Evolutionary conservation across 495 filamentous ascomycete species (phyloP).

Genomic region (Daldinia bambusicola): DNA sequence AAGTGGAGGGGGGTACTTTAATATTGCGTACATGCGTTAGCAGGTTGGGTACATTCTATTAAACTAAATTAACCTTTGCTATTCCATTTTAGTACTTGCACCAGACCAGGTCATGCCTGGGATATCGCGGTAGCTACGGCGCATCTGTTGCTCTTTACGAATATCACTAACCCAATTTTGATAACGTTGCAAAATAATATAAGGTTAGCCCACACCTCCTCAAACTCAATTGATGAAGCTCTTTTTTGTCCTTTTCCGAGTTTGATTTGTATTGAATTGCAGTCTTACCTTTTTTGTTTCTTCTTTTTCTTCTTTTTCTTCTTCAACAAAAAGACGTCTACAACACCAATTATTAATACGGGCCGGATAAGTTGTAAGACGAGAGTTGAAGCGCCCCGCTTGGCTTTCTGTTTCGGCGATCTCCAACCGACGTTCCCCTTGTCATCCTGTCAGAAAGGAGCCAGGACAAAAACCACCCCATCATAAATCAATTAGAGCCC

Average conservation of each 20-base stretch:
- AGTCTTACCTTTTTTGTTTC: too few species aligned
- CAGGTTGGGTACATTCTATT: conserved; percentile 7
- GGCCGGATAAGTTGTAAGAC: conserved; percentile 10
- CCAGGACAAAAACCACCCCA: conserved; percentile 32
- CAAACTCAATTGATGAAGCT: conserved; percentile 27
- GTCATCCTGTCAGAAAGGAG: conserved; percentile 38
- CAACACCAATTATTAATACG: conserved; percentile 30
- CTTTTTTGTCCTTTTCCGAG: conserved; percentile 19
- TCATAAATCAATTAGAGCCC: conserved; percentile 39
- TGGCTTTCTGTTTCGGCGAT: conserved; percentile 30
- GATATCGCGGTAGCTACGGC: not conserved
- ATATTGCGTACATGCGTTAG: not conserved
- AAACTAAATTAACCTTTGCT: conserved; percentile 13
- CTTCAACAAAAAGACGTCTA: conserved; percentile 6
- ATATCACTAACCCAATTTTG: conserved; percentile 27
- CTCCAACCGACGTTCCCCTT: conserved; percentile 33
- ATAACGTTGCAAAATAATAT: conserved; percentile 21
- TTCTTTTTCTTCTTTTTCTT: conserved; percentile 7
- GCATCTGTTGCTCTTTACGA: conserved; percentile 23
- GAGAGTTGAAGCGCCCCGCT: conserved; percentile 18
- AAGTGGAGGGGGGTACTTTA: not conserved
- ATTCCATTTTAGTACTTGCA: conserved; percentile 33
- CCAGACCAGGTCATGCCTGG: conserved; percentile 22
- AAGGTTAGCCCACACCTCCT: conserved; percentile 34
- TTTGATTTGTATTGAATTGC: conserved; percentile 12